A percentile compares a stretch with the other conserved stretches of the same genome.
Conservation (phyloP, 2,329 filamentous ascomycete species). For the Aspergillus alliaceus region DNA sequence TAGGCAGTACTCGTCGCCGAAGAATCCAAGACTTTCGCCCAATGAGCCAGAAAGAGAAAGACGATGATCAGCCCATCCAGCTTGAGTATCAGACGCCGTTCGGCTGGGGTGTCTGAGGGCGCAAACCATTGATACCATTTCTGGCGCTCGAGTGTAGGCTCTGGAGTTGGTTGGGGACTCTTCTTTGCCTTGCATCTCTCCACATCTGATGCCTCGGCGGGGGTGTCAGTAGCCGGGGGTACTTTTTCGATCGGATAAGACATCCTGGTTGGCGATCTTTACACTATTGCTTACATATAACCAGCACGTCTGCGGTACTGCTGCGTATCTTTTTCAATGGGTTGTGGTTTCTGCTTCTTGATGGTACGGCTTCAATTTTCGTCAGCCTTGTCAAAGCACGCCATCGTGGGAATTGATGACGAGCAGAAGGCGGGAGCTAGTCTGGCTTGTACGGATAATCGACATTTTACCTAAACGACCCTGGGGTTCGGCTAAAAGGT, state of each 20-base stretch:
- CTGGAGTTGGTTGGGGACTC: background rate
- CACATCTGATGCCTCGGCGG: background rate
- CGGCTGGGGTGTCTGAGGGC: background rate
- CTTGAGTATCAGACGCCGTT: background rate
- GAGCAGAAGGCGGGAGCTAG: background rate
- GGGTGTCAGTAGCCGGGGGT: background rate
- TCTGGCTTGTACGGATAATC: background rate
- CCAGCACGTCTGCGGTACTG: background rate
- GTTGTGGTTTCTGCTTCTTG: background rate
- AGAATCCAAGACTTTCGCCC: conserved; percentile 4
- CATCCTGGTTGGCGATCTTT: background rate
- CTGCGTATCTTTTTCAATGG: background rate
- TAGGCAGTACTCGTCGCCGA: conserved; percentile 24
- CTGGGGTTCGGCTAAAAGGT: background rate
- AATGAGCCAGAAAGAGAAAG: conserved; percentile 3
- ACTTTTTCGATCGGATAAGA: background rate
- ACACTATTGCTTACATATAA: background rate
- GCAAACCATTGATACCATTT: conserved; percentile 6
- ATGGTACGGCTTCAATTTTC: background rate
- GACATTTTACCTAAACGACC: background rate
- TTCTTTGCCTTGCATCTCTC: background rate
- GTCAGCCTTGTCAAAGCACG: background rate
- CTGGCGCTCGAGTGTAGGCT: background rate
- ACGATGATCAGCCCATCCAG: conserved; percentile 2
- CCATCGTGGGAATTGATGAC: background rate